Conservation (phyloP, 768 basidiomycete species). For the Cystofilobasidium ferigula region DNA sequence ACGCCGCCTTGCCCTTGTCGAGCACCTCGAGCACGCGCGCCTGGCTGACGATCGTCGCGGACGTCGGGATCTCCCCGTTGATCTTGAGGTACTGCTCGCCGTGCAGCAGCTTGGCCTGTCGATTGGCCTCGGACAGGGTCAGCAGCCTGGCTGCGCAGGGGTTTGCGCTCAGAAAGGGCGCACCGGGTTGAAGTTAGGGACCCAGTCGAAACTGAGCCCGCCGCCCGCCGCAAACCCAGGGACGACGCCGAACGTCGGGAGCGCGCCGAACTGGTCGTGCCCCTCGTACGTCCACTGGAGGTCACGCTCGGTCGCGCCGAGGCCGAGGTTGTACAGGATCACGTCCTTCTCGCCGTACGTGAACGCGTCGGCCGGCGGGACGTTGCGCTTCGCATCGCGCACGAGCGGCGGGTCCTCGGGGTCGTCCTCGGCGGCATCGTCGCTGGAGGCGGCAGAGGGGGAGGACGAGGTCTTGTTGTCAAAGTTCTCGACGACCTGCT, state of each 20-base stretch:
- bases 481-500: slow-evolving; percentile 60
- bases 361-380: slow-evolving; percentile 48
- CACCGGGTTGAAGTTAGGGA: slow-evolving; percentile 82
- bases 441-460: too few relatives aligned
- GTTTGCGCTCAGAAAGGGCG: too few relatives aligned
- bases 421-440: slow-evolving; percentile 24
- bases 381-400: slow-evolving; percentile 60
- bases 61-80: slow-evolving; percentile 68
- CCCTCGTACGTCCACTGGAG: slow-evolving; percentile 85
- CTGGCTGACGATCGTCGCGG: slow-evolving; percentile 63
- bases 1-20: slow-evolving; percentile 73
- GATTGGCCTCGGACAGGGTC: too few relatives aligned
- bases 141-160: too few relatives aligned
- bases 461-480: slow-evolving; percentile 43
- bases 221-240: slow-evolving; percentile 69
- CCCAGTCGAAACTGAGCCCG: slow-evolving; percentile 48
- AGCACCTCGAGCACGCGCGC: slow-evolving; percentile 50
- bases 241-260: slow-evolving; percentile 92
- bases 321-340: slow-evolving; percentile 85
- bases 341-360: slow-evolving; percentile 79
- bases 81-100: slow-evolving; percentile 93
- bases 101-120: slow-evolving; percentile 85
- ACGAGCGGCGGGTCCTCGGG: slow-evolving; percentile 74
- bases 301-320: slow-evolving; percentile 87
- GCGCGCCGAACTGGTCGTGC: slow-evolving; percentile 66